Evolutionary conservation across 1,284 basidiomycete species (phyloP).

Genomic region (Trametes hirsuta): DNA sequence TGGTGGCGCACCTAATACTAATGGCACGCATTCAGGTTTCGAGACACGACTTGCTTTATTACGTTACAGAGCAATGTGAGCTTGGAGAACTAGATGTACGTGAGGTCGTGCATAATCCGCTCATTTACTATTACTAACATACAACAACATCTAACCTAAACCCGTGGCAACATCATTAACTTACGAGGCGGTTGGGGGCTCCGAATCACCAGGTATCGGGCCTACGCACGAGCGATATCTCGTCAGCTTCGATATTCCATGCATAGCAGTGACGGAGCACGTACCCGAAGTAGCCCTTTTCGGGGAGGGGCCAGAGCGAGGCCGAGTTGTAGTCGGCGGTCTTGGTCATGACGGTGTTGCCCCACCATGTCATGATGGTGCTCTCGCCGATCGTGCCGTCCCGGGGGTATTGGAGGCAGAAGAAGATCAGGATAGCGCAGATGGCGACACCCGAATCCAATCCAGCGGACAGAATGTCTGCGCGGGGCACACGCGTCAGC

Average conservation of each 20-base stretch:
- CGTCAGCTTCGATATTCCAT: not conserved
- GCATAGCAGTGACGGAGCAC: not conserved
- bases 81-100: no score
- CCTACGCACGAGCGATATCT: not conserved
- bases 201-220: not conserved
- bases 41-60: no score
- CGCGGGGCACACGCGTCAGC: slow-evolving; percentile 29
- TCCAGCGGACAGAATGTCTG: slow-evolving; percentile 54
- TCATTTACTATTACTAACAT: no score
- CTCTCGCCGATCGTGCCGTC: slow-evolving; percentile 46
- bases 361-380: slow-evolving; percentile 45
- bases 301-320: slow-evolving; percentile 34
- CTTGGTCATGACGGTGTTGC: slow-evolving; percentile 41
- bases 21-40: no score
- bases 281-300: slow-evolving; percentile 43
- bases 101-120: no score
- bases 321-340: slow-evolving; percentile 35
- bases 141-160: no score
- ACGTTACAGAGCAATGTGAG: no score
- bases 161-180: not conserved
- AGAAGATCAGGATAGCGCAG: slow-evolving; percentile 50
- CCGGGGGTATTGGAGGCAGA: slow-evolving; percentile 48
- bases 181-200: not conserved
- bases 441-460: slow-evolving; percentile 52
- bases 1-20: no score